phyloP scores from a whole-genome alignment of 2,329 filamentous ascomycete species.

The Diaporthe vaccinii region DNA sequence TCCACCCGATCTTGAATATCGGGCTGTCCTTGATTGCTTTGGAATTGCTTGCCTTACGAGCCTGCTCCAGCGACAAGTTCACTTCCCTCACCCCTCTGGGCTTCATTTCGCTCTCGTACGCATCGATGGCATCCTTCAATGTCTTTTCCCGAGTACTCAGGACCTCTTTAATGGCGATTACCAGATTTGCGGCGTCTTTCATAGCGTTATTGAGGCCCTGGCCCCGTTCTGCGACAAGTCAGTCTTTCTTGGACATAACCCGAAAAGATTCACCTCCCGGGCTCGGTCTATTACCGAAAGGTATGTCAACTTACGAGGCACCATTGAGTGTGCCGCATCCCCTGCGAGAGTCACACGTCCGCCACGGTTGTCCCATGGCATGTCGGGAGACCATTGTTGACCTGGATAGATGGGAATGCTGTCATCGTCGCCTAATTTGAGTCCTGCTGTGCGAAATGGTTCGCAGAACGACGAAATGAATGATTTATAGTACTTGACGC shows the following conservation, averaged over 20 bases:
- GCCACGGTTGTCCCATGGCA: neutral
- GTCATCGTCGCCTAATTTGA: neutral
- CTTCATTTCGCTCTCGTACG: constrained; percentile 6
- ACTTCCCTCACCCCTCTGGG: neutral
- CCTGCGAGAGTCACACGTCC: constrained; percentile 12
- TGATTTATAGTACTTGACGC: constrained; percentile 7
- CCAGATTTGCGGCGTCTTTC: constrained; percentile 12
- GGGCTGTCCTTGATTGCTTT: constrained; percentile 12
- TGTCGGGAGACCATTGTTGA: constrained; percentile 1
- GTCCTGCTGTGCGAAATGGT: constrained; percentile 10
- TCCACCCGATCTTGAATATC: constrained; percentile 3
- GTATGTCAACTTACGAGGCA: neutral
- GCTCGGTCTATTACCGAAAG: neutral
- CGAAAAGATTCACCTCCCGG: too few relatives aligned
- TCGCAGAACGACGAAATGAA: constrained; percentile 10
- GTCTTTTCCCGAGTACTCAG: neutral
- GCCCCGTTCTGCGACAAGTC: neutral
- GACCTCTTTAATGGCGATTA: neutral
- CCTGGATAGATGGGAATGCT: constrained; percentile 13
- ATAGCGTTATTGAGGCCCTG: constrained; percentile 14
- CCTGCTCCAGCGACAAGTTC: neutral
- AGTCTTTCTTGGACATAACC: neutral
- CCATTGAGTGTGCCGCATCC: constrained; percentile 16
- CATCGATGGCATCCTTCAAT: neutral
- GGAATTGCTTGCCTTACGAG: constrained; percentile 1